Evolutionary conservation across 176 grass and related monocot species (phyloP), one percentile per base, ranked within the genome.

Genomic region (Juncus effusus): DNA sequence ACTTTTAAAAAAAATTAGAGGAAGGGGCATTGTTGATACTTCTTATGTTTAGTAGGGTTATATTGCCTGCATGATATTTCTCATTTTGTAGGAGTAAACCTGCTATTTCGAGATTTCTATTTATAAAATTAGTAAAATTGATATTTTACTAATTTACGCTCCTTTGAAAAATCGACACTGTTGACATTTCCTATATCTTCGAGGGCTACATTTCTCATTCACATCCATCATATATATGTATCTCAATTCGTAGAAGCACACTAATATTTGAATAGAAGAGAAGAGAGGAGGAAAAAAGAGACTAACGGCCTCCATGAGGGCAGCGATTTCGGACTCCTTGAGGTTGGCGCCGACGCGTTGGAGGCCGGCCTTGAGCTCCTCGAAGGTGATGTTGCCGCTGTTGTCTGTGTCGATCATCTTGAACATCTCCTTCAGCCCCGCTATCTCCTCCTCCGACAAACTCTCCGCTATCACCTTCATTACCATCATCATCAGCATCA

Each of bases 361-460:
- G 69, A 96, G 76, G 28, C 92, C 92, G 51, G 10, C 62, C 78
- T 81, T 96, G 59, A 96, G 73, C 83, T 96, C 87, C 63, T 96
- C 84, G 69, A 85, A 77, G n/a, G 92, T 91, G 62, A 96, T 96
- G 10, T 96, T 84, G 14, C 92, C 92, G 80, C 92, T 96, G 65
- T 96, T 91, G 42, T 96, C 92, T 66, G 82, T 78, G 63, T 96
- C 92, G 38, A 96, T 76, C 92, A 96, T 96, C 81, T 88, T 91
- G 74, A 96, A 96, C 87, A 91, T 91, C 68, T 96, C 87, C 74
- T 64, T 88, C 79, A 96, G 77, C 70, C 92, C 92, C 57, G 87
- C 92, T 74, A 96, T 87, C 78, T 96, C 92, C 76, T 96, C 92
- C 61, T 96, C 92, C 2, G 92, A 96, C 13, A 96, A 64, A 66